Evolutionary conservation across 2,329 filamentous ascomycete genomes (phyloP).

Genomic region (Hirsutella minnesotensis): DNA sequence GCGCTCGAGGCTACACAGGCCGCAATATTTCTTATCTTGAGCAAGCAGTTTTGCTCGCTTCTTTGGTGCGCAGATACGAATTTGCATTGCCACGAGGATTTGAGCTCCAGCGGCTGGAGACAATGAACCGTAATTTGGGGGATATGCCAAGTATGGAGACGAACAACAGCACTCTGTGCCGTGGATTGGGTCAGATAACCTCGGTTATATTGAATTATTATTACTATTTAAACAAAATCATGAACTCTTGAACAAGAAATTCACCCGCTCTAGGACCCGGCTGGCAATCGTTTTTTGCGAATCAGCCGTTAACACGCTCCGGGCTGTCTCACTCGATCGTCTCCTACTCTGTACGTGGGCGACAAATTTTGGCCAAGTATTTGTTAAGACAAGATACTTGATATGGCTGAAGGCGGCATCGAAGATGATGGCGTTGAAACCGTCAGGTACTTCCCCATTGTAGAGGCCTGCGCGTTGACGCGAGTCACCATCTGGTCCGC

Average conservation of each 20-base stretch:
- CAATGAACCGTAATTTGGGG: conserved; percentile 10
- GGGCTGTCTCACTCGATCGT: background rate
- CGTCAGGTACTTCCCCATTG: conserved; percentile 30
- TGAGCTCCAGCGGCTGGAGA: conserved; percentile 9
- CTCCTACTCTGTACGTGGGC: background rate
- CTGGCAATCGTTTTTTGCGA: background rate
- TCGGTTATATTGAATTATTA: too few species aligned
- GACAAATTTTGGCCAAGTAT: conserved; percentile 54
- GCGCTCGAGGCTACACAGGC: conserved; percentile 28
- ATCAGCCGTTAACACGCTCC: background rate
- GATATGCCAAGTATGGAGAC: conserved; percentile 13
- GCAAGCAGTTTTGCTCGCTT: conserved; percentile 30
- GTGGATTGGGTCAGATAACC: too few species aligned
- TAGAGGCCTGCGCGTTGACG: conserved; percentile 12
- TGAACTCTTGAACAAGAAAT: background rate
- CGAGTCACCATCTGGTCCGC: background rate
- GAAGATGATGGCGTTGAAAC: conserved; percentile 41
- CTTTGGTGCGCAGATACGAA: conserved; percentile 28
- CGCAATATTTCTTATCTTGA: conserved; percentile 29
- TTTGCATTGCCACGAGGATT: conserved; percentile 17
- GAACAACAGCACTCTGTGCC: too few species aligned
- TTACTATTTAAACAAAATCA: too few species aligned
- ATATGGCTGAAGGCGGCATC: conserved; percentile 47
- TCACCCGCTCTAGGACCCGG: background rate
- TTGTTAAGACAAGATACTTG: conserved; percentile 56